These are phyloP conservation scores for Trichoderma semiorbis DNA, from an alignment of 2,329 filamentous ascomycete species.

Conservation along the genomic window DNA sequence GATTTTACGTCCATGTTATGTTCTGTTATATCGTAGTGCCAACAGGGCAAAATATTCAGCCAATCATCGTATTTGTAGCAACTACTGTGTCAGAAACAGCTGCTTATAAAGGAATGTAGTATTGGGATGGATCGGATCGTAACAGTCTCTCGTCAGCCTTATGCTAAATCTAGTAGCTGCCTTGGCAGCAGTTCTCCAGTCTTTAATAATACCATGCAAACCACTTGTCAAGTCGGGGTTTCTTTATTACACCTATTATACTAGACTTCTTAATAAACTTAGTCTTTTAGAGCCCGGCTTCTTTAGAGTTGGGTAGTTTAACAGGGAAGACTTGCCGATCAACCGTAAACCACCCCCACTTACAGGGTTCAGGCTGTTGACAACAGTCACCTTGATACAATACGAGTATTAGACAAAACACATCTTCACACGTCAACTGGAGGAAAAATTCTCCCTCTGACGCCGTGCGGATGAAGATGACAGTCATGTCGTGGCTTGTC, in stretches of 20 bases:
- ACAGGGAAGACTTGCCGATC: background rate
- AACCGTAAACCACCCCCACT: background rate
- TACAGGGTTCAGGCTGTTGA: background rate
- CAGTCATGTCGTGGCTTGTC: background rate
- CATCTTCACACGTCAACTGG: background rate
- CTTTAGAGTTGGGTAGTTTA: no score
- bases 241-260: background rate
- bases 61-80: no score
- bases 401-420: background rate
- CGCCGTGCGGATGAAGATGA: background rate
- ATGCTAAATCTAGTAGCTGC: background rate
- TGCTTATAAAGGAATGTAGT: no score
- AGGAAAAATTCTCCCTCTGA: background rate
- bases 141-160: background rate
- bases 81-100: no score
- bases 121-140: no score
- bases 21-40: no score
- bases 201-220: background rate
- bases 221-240: background rate
- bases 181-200: background rate
- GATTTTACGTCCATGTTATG: no score
- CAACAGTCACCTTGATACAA: background rate
- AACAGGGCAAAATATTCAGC: no score
- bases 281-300: background rate
- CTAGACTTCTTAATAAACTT: background rate